Evolutionary conservation across 116 monocot genomes (phyloP).

Genomic region (Posidonia oceanica): DNA sequence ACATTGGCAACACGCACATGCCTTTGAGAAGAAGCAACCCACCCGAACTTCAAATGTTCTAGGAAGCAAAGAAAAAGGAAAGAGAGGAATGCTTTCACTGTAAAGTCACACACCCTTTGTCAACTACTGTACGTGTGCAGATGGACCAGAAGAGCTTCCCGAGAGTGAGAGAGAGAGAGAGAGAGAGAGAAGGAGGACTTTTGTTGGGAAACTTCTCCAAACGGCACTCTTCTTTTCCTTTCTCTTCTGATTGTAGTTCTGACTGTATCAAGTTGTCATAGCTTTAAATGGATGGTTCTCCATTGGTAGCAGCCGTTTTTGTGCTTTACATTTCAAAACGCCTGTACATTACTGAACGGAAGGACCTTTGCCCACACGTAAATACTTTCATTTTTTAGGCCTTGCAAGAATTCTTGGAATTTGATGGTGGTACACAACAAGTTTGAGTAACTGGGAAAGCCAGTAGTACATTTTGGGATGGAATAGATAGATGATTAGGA

Average conservation of each 20-base stretch:
- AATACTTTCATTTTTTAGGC: neutral
- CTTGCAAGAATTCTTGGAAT: neutral
- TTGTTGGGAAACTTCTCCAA: neutral
- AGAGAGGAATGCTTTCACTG: neutral
- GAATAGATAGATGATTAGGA: neutral
- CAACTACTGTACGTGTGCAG: neutral
- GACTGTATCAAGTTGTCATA: neutral
- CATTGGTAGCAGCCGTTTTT: neutral
- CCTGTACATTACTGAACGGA: neutral
- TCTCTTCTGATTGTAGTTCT: neutral
- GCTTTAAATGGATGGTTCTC: neutral
- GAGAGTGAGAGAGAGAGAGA: neutral
- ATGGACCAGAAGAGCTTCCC: neutral
- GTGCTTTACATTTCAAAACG: neutral
- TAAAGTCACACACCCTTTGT: neutral
- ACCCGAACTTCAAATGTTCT: neutral
- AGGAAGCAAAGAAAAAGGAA: neutral
- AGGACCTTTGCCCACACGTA: neutral
- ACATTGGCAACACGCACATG: neutral
- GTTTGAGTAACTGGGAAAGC: neutral
- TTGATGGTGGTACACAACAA: neutral
- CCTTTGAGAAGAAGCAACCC: constrained; percentile 6
- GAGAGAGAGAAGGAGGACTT: neutral
- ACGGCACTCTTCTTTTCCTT: neutral
- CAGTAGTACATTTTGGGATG: neutral